These are phyloP conservation scores for Setomelanomma holmii DNA, from an alignment of 2,329 filamentous ascomycete genomes.

Conservation along the genomic window DNA sequence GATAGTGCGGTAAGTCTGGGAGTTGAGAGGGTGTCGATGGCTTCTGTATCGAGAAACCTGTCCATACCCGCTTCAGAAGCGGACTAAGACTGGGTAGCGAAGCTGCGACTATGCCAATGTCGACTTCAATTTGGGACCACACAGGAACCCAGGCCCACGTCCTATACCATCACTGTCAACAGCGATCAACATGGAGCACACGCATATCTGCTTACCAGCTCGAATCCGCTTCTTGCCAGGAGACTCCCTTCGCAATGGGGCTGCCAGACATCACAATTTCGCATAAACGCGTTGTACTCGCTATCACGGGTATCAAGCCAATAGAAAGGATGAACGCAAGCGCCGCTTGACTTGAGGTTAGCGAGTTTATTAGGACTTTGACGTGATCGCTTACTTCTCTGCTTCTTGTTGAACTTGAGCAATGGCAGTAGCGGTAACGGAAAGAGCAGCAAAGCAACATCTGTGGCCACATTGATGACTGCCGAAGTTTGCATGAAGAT, in stretches of 20 bases:
- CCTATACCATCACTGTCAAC: constrained; percentile 10
- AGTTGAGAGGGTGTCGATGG: constrained; percentile 19
- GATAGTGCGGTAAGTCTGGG: constrained; percentile 22
- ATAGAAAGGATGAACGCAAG: constrained; percentile 36
- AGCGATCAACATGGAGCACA: neutral
- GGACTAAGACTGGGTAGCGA: constrained; percentile 36
- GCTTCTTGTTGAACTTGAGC: constrained; percentile 33
- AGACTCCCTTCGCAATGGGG: constrained; percentile 10
- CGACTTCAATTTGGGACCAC: constrained; percentile 43
- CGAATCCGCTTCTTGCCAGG: constrained; percentile 28
- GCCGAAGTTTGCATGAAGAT: constrained; percentile 30
- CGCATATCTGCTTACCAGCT: constrained; percentile 23
- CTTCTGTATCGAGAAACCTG: constrained; percentile 9
- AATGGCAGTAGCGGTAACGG: constrained; percentile 32
- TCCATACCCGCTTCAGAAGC: constrained; percentile 30
- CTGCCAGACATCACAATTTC: constrained; percentile 30
- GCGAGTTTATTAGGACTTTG: neutral
- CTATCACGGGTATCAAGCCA: constrained; percentile 34
- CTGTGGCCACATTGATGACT: constrained; percentile 33
- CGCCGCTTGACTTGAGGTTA: constrained; percentile 18
- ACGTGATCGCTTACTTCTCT: constrained; percentile 25
- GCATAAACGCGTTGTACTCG: constrained; percentile 35
- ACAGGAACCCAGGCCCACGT: constrained; percentile 36
- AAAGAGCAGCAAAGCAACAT: constrained; percentile 30
- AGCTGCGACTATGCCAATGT: constrained; percentile 35